Evolutionary conservation across 1,284 basidiomycete genomes (phyloP), one percentile per base, ranked within the genome.

Genomic region (Cronartium quercuum): DNA sequence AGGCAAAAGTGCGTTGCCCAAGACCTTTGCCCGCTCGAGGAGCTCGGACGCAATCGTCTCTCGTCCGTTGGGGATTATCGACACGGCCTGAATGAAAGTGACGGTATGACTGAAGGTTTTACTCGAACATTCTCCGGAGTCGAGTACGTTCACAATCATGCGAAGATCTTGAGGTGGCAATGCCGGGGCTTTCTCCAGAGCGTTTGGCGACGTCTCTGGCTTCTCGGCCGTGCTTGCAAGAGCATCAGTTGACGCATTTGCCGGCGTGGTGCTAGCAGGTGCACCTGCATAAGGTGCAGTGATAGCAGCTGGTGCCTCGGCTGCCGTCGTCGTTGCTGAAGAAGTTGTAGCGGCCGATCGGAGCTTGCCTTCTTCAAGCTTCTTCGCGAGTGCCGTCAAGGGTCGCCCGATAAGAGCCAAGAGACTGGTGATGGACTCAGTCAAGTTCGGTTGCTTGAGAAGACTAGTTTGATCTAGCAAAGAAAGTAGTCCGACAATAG

Each of bases 81-180:
- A 93, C 29, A 96, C 84, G 80, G 96, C 89, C 81, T 94, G 92
- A 77, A 97, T 95, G 55, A 95, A 86, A 13, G 88, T 86, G 44
- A 96, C 84, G 55, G 91, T 94, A 80, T 94, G 89, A 77, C 92
- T 89, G 86, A 98, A 98, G 13, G 92, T 94, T 63, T 90, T 86
- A 66, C 90, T 91, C n/a, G 92, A 92, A 81, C 93, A 96, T 84
- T 98, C 94, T 62, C 94, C 94, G 29, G 90, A 86, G 24, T 94
- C 95, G 74, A 97, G 84, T 78, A 96, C 91, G 81, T 97, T 96
- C 80, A 96, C 91, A 76, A 97, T 91, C 55, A 93, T 87, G 51
- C 91, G 88, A 24, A 97, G 85, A 38, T 90, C 88, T 3, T 87
- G 82, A 65, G 90, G 87, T 6, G 94, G 91, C 76, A 97, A 89